These are phyloP conservation scores for Geranium incanum DNA, from an alignment of 441 rosid species.

Conservation along the genomic window DNA sequence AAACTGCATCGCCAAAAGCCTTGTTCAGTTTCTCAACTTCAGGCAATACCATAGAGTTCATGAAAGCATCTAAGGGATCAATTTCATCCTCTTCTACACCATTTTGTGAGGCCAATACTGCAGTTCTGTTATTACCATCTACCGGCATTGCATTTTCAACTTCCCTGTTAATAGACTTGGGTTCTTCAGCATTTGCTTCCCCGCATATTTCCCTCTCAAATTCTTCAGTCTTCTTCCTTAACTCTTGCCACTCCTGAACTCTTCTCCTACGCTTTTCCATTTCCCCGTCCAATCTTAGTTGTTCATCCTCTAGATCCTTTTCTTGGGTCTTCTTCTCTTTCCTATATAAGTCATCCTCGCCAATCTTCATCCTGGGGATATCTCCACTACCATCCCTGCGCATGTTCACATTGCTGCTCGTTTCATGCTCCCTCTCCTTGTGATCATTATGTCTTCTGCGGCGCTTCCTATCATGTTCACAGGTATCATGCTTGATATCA, in stretches of 20 bases:
- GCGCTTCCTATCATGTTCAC: constrained; percentile 38
- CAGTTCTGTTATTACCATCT: constrained; percentile 32
- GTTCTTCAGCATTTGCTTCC: constrained; percentile 38
- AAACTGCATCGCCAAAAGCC: constrained; percentile 24
- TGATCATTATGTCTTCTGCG: constrained; percentile 38
- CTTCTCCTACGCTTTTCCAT: constrained; percentile 89
- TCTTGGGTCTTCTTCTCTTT: constrained; percentile 48
- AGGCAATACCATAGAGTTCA: constrained; percentile 68
- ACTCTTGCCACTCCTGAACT: constrained; percentile 95
- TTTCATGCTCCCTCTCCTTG: constrained; percentile 46
- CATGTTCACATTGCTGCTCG: constrained; percentile 45
- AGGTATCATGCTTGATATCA: constrained; percentile 35
- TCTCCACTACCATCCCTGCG: constrained; percentile 44
- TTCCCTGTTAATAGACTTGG: constrained; percentile 33
- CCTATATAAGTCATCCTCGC: constrained; percentile 42
- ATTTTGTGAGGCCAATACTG: constrained; percentile 31
- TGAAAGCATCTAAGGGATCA: constrained; percentile 84
- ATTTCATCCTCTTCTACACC: constrained; percentile 60
- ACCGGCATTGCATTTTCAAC: constrained; percentile 43
- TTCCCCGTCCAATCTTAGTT: constrained; percentile 67
- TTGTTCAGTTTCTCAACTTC: constrained; percentile 76
- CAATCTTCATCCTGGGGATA: constrained; percentile 39
- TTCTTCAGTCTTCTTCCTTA: constrained; percentile 81
- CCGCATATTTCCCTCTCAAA: constrained; percentile 47
- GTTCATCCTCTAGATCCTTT: constrained; percentile 67